phyloP scores from a whole-genome alignment of 352 stramenopile species.

The Phytophthora pluvialis region DNA sequence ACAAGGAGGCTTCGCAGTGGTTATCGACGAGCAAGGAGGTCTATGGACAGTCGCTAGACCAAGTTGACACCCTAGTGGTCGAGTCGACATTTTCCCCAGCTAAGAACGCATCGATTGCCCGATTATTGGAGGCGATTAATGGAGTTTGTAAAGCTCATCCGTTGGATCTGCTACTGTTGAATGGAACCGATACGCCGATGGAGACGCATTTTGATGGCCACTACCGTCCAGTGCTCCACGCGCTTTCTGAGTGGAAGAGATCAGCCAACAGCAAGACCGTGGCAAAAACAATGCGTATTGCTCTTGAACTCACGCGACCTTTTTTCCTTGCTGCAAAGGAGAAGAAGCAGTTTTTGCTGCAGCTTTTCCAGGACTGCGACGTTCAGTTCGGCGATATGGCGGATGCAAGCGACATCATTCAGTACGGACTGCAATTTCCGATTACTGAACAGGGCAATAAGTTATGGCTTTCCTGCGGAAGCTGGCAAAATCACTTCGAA shows the following conservation, averaged over 20 bases:
- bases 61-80: conserved; percentile 36
- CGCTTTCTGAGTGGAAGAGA: conserved; percentile 42
- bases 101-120: conserved; percentile 33
- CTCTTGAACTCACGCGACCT: conserved; percentile 49
- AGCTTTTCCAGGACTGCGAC: conserved; percentile 70
- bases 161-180: conserved; percentile 30
- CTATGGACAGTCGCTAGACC: conserved; percentile 41
- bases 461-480: conserved; percentile 65
- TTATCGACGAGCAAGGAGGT: conserved; percentile 39
- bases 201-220: conserved; percentile 57
- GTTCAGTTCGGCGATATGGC: conserved; percentile 75
- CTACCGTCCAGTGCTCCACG: conserved; percentile 50
- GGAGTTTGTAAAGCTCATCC: conserved; percentile 48
- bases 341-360: conserved; percentile 74
- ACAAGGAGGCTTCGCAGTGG: conserved; percentile 39
- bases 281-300: conserved; percentile 33
- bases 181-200: conserved; percentile 19
- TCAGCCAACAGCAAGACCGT: conserved; percentile 21
- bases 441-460: conserved; percentile 44
- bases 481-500: conserved; percentile 48
- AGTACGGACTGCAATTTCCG: conserved; percentile 63
- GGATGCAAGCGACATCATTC: conserved; percentile 63
- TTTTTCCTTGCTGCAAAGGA: conserved; percentile 61
- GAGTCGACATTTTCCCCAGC: conserved; percentile 25
- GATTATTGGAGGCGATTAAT: conserved; percentile 53